phyloP scores from a whole-genome alignment of 2,329 filamentous ascomycete species.

The Fusarium falciforme region DNA sequence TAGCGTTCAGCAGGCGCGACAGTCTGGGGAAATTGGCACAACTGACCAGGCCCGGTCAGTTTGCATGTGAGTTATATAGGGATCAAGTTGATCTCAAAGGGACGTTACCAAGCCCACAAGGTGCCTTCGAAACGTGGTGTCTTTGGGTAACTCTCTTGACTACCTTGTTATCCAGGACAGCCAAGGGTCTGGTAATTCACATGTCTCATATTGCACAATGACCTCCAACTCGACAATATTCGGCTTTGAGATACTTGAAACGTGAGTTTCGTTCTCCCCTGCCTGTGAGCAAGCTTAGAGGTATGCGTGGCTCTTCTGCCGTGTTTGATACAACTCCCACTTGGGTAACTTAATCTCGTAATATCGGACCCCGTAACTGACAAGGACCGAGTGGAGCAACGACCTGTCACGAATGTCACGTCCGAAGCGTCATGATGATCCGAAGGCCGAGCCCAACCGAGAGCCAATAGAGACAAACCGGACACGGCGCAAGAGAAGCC shows the following conservation, averaged over 20 bases:
- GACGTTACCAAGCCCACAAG: background rate
- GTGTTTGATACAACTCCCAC: background rate
- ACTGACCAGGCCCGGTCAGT: background rate
- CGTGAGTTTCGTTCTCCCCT: background rate
- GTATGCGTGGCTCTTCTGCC: background rate
- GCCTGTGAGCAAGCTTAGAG: background rate
- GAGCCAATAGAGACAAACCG: background rate
- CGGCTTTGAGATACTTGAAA: background rate
- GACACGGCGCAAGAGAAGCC: background rate
- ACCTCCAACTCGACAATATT: background rate
- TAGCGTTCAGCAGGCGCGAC: background rate
- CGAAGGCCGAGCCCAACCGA: background rate
- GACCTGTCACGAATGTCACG: background rate
- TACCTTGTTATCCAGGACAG: background rate
- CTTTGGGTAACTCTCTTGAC: background rate
- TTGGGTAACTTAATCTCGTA: background rate
- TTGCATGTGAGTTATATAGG: background rate
- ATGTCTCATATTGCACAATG: background rate
- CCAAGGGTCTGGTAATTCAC: background rate
- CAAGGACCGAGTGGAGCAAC: background rate
- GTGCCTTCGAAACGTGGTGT: background rate
- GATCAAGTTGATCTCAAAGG: background rate
- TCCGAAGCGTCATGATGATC: background rate
- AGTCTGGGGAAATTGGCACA: background rate
- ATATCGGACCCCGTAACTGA: background rate